Evolutionary conservation across 129 eudicot species (phyloP).

Genomic region (Dittrichia graveolens): DNA sequence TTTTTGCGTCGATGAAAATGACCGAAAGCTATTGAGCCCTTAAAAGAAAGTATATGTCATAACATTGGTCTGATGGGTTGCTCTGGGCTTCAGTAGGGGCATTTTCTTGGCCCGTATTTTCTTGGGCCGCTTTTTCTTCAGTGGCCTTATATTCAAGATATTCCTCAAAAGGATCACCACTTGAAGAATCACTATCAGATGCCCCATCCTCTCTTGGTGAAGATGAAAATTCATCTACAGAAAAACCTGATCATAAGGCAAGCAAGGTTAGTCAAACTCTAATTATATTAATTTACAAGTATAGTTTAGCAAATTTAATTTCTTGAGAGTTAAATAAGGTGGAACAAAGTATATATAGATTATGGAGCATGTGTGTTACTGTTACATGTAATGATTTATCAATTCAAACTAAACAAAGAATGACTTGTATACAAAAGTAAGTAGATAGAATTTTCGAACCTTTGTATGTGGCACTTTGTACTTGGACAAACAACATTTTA

Average conservation of each 20-base stretch:
- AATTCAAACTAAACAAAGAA: too few relatives aligned
- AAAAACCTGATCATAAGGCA: slow-evolving; percentile 45
- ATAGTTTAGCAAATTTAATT: neutral
- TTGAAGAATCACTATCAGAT: slow-evolving; percentile 69
- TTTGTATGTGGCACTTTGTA: too few relatives aligned
- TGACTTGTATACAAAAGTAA: too few relatives aligned
- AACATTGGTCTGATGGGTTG: neutral
- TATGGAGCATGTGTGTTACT: neutral
- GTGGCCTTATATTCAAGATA: slow-evolving; percentile 48
- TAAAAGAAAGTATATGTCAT: neutral
- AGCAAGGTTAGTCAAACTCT: neutral
- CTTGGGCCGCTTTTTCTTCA: slow-evolving; percentile 30
- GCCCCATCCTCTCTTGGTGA: slow-evolving; percentile 58
- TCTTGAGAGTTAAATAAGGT: neutral
- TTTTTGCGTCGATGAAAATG: too few relatives aligned
- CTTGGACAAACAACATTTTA: too few relatives aligned
- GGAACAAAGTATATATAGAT: neutral
- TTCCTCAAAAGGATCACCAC: slow-evolving; percentile 86
- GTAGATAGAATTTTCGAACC: too few relatives aligned
- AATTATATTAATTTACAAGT: too few relatives aligned
- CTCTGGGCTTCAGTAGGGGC: neutral
- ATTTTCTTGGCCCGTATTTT: too few relatives aligned
- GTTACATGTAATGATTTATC: too few relatives aligned
- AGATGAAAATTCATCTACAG: slow-evolving; percentile 55
- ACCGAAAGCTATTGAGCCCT: too few relatives aligned